phyloP scores from a whole-genome alignment of 2,329 filamentous ascomycete genomes.

The Aspergillus proliferans region DNA sequence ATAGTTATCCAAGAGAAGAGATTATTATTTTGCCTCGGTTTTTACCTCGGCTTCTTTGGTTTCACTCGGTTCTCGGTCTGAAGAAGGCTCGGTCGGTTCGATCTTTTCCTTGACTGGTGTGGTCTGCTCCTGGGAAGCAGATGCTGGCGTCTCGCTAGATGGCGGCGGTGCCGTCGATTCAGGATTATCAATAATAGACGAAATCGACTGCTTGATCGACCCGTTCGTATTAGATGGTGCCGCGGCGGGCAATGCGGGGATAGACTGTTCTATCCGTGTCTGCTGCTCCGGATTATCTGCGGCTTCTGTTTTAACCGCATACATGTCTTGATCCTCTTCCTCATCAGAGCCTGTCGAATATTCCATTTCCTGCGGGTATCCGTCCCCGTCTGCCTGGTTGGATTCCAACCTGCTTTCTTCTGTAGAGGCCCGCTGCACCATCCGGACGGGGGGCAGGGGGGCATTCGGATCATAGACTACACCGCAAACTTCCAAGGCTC shows the following conservation, averaged over 20 bases:
- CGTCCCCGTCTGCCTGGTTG: constrained; percentile 23
- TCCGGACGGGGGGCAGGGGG: constrained; percentile 28
- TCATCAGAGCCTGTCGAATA: constrained; percentile 26
- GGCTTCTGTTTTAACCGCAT: constrained; percentile 25
- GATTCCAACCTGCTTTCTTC: constrained; percentile 30
- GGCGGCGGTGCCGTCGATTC: constrained; percentile 17
- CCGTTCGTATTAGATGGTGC: constrained; percentile 13
- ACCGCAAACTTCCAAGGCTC: constrained; percentile 35
- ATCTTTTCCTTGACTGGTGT: neutral
- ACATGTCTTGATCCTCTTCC: constrained; percentile 19
- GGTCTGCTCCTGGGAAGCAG: constrained; percentile 9
- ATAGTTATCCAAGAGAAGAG: neutral
- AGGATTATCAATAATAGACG: constrained; percentile 34
- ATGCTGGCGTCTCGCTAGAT: constrained; percentile 14
- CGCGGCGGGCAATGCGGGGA: constrained; percentile 3
- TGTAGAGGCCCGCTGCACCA: constrained; percentile 27
- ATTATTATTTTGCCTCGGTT: constrained; percentile 6
- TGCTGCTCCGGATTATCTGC: constrained; percentile 16
- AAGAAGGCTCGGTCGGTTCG: no score
- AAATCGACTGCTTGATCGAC: constrained; percentile 34
- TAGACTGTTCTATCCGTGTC: constrained; percentile 10
- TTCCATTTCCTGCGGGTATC: constrained; percentile 25
- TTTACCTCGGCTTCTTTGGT: constrained; percentile 17
- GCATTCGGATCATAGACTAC: constrained; percentile 33
- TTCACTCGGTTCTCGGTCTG: constrained; percentile 6